These are phyloP conservation scores for Cyberlindnera suaveolens DNA, from an alignment of 805 yeast species.

Conservation along the genomic window DNA sequence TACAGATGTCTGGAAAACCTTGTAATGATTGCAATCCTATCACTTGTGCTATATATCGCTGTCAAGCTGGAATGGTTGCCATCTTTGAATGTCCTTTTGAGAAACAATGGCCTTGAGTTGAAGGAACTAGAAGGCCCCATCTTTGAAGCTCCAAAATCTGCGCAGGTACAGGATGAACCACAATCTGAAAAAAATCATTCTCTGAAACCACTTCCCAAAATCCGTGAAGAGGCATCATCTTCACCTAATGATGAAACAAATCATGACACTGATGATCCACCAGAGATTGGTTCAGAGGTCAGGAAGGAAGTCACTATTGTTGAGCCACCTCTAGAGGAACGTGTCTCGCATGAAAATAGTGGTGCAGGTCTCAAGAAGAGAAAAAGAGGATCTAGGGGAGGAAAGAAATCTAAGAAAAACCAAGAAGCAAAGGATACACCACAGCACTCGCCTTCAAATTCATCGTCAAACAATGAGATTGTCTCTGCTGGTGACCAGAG, in stretches of 20 bases:
- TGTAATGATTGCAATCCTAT: constrained; percentile 27
- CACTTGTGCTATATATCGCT: constrained; percentile 23
- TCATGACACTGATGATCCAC: constrained; percentile 1
- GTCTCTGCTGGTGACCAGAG: constrained; percentile 13
- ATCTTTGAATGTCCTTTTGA: constrained; percentile 25
- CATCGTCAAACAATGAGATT: constrained; percentile 21
- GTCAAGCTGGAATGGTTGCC: constrained; percentile 28
- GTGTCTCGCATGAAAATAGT: constrained; percentile 14
- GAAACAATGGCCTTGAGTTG: constrained; percentile 27
- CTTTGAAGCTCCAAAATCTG: not conserved
- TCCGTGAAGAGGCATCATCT: not conserved
- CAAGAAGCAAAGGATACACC: constrained; percentile 5
- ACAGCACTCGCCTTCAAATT: not conserved
- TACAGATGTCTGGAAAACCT: constrained; percentile 35
- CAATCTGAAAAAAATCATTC: not conserved
- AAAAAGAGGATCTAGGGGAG: constrained; percentile 84
- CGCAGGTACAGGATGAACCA: no score
- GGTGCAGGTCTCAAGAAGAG: constrained; percentile 45
- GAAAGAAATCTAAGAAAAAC: constrained; percentile 46
- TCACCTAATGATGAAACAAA: not conserved
- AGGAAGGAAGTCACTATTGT: constrained; percentile 24
- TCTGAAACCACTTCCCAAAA: not conserved
- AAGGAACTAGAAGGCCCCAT: constrained; percentile 12
- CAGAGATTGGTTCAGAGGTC: not conserved
- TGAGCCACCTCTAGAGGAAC: constrained; percentile 23